Evolutionary conservation across 163 green algal species (phyloP), one percentile per base, ranked within the genome.

Genomic region (Scenedesmus sp.): DNA sequence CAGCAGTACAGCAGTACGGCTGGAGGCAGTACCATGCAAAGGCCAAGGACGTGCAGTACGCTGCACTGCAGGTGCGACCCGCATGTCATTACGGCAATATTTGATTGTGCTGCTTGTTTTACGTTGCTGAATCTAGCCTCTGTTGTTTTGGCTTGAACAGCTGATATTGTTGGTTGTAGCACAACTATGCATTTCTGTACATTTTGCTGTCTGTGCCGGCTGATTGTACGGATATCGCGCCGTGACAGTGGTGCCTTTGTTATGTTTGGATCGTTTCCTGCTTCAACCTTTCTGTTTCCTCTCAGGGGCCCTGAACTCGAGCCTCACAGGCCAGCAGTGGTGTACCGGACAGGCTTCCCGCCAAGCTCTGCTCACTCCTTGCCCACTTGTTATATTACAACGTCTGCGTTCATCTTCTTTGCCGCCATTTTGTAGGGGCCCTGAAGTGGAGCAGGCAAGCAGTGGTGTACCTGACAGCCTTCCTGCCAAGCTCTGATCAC

Each of bases 381-480:
- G 34, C 34, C 34, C 34, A 46, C 34, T 46, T 18, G 7, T 18
- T 18, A 15, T 15, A 86, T 64, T 8, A 15, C 23, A 15, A 46
- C 62, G 57, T 1, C 57, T 82, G n/a, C 62, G 70, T 46, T 46
- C 34, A 46, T 46, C 34, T 46, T 46, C 34, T 46, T 46, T 46
- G 34, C 34, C 34, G 34, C 34, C 34, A 46, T 46, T 46, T 46
- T 46, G 34, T 46, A 46, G 34, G 56, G 88, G 88, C 13, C 62
- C 81, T 23, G 88, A 92, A 12, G 12, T 83, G 18, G 81, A 66
- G 70, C 1, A 15, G 81, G 12, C 88, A 81, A 10, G 26, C 84
- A 9, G 81, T 92, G 23, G 23, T 92, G 3, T 92, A 84, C 46
- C 8, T 92, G 4, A 89, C 81, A 15, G 55, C n/a, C 18, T 84